These are phyloP conservation scores for Neurospora sp. DNA, from an alignment of 2,329 filamentous ascomycete genomes.

Conservation along the genomic window DNA sequence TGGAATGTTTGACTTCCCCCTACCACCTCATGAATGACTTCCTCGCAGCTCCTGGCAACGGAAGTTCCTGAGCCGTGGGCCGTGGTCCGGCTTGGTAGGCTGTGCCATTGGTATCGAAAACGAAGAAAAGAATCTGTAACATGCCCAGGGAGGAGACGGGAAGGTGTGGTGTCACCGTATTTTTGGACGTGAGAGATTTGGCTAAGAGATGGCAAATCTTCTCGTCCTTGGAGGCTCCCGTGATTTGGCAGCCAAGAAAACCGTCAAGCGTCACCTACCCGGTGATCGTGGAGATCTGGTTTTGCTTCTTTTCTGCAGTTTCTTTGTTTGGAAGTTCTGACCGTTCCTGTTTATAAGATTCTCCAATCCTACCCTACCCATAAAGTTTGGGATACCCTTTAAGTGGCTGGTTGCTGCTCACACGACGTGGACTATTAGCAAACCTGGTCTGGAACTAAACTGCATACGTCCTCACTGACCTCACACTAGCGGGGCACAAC, in stretches of 20 bases:
- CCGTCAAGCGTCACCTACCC: background rate
- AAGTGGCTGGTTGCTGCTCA: background rate
- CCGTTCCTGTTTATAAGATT: background rate
- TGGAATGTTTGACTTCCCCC: background rate
- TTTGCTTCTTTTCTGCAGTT: background rate
- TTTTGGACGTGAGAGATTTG: background rate
- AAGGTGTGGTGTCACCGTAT: background rate
- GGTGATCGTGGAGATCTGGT: background rate
- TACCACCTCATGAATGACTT: background rate
- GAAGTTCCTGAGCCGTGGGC: background rate
- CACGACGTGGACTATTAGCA: background rate
- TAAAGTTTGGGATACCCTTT: background rate
- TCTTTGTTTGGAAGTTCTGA: background rate
- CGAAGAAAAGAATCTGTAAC: background rate
- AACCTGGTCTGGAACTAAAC: background rate
- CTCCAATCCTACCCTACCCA: background rate
- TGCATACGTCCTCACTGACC: background rate
- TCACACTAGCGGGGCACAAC: background rate
- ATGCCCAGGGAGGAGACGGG: background rate
- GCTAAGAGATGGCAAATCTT: background rate
- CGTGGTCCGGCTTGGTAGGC: background rate
- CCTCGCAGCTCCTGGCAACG: background rate
- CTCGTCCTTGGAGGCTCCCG: background rate
- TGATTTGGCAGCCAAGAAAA: background rate
- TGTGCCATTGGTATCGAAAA: background rate